Evolutionary conservation across 768 basidiomycete genomes (phyloP), one percentile per base, ranked within the genome.

Genomic region (Baorangia bicolor): DNA sequence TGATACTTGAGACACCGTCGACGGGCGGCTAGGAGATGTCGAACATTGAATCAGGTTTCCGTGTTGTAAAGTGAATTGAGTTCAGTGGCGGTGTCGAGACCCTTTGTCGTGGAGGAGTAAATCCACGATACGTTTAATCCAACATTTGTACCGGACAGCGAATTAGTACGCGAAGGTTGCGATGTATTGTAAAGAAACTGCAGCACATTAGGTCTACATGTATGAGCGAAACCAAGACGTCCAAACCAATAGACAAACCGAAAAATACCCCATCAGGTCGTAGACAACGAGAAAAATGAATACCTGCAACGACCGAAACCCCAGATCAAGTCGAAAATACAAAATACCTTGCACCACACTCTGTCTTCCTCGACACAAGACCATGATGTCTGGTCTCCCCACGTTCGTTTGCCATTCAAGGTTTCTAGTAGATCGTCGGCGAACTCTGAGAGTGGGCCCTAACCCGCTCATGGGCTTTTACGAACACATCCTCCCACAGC

Each of bases 401-500:
- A 23, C 9, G 6, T 21, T 16, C 25, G 25, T 5, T 23, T 30
- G 46, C 30, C 20, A 16, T 21, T 37, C 27, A 50, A 23, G 27
- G 20, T 27, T 7, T 27, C 51, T 25, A 11, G 3, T 27, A 27
- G 34, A 23, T 30, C 34, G 5, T 45, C 20, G 6, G 30, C 9
- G 13, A 39, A 18, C 11, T 27, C 23, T 3, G 42, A 45, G 51
- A 27, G 14, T 34, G 21, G 1, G 33, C 21, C 37, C 16, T 33
- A 10, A 35, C 30, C 27, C 61, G 38, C 34, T 49, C 44, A 14
- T 44, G 44, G 1, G 63, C 56, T n/a, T 58, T 62, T 8, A 65
- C 53, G 18, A 62, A 65, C 34, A 64, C 63, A 10, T 62, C 60
- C 20, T 62, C 53, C 63, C 63, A 64, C 16, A 64, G 39, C 35